Base-by-base conservation (phyloP, 108 stramenopile genomes). In the Fragilaria radians region DNA sequence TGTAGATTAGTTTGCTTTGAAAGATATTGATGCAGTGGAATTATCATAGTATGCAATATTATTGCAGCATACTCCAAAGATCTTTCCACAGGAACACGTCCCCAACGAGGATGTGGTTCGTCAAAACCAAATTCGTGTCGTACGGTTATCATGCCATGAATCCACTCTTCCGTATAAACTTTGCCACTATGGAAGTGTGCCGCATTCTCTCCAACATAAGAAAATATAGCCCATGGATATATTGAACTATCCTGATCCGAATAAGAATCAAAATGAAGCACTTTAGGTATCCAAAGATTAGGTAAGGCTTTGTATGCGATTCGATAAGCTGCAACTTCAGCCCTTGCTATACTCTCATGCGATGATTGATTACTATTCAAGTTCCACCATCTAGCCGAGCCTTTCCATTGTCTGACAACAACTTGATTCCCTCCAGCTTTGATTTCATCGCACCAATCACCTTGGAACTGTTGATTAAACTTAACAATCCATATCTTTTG, bases 101-200 rank as follows among this genome's bases (percentile, higher is more conserved):
- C 91, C 73, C 85, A 85, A 28, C 91, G 64, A 28, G 91, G 91
- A 76, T 92, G 91, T 5, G 91, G 85, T 76, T 92, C 91, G 14
- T 82, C 81, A 68, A 87, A 92, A 26, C 91, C 91, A 75, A 80
- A 92, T 72, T 92, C 91, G 26, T 65, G 71, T 19, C 91, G 69
- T 11, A 65, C 55, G 59, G 76, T 76, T n/a, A 76, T 64, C 91
- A 92, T 92, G 1, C 61, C 59, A 28, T 72, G 54, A 18, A 75
- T 31, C 49, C 54, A 84, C 73, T 34, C 72, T 49, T 7, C 9
- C 9, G 28, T n/a, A 30, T 32, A 14, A 26, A 7, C 31, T 14
- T 21, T 11, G 31, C 0, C 2, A 11, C 46, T 2, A 28, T 31
- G 28, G 26, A 33, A 52, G 26, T 23, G 28, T n/a, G 14, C 42